These are phyloP conservation scores for Colletotrichum salicis DNA, from an alignment of 2,329 filamentous ascomycete genomes.

Conservation along the genomic window DNA sequence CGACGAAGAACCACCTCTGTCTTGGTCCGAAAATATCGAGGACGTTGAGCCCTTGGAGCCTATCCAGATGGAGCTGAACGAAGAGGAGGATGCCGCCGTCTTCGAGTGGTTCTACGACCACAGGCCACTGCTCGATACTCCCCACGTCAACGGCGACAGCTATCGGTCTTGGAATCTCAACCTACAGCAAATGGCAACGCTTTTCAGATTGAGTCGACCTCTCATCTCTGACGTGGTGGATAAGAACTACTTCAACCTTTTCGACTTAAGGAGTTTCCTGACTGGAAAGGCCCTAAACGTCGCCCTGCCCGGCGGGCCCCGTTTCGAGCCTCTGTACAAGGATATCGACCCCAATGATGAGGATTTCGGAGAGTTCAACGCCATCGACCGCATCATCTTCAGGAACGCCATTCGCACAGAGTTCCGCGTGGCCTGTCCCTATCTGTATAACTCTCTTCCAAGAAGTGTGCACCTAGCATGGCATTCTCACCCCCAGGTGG, in stretches of 20 bases:
- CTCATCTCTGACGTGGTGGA: slow-evolving; percentile 92
- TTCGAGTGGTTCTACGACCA: slow-evolving; percentile 99
- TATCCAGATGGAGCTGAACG: slow-evolving; percentile 98
- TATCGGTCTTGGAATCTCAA: slow-evolving; percentile 96
- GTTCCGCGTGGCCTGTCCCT: slow-evolving; percentile 93
- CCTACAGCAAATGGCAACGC: slow-evolving; percentile 93
- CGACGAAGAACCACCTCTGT: slow-evolving; percentile 96
- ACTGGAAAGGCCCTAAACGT: slow-evolving; percentile 98
- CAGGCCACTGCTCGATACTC: slow-evolving; percentile 86
- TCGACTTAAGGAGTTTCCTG: slow-evolving; percentile 92
- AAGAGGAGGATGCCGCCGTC: slow-evolving; percentile 89
- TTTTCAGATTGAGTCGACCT: slow-evolving; percentile 91
- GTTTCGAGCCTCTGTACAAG: slow-evolving; percentile 97
- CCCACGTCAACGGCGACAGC: slow-evolving; percentile 94
- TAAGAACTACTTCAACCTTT: slow-evolving; percentile 98
- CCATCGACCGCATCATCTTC: slow-evolving; percentile 99
- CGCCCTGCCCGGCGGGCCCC: slow-evolving; percentile 94
- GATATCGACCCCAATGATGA: slow-evolving; percentile 99
- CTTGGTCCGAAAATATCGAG: slow-evolving; percentile 98
- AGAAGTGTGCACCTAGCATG: slow-evolving; percentile 92
- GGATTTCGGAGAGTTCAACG: slow-evolving; percentile 99
- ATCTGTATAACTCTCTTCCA: slow-evolving; percentile 94
- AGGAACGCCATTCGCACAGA: slow-evolving; percentile 94
- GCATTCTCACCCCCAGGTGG: slow-evolving; percentile 93
- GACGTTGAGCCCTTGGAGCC: slow-evolving; percentile 97